Evolutionary conservation across 352 stramenopile genomes (phyloP).

Genomic region (Phytopythium kandeliae): DNA sequence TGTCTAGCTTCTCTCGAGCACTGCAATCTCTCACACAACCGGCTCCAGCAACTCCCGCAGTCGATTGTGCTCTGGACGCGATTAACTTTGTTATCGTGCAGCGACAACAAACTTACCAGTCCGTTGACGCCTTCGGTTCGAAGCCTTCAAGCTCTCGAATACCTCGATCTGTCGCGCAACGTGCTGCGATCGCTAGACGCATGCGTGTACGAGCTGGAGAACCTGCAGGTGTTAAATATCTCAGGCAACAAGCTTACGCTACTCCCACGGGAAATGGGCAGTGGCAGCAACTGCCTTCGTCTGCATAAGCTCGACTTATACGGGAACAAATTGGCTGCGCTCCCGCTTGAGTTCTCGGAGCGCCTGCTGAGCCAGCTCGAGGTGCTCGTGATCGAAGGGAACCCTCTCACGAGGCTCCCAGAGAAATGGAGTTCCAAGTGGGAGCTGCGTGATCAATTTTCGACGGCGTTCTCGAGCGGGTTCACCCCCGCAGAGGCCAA

Average conservation of each 20-base stretch:
- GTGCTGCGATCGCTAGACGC: conserved; percentile 34
- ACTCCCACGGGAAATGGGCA: conserved; percentile 34
- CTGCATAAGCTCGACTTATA: conserved; percentile 62
- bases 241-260: conserved; percentile 37
- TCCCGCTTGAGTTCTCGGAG: conserved; percentile 47
- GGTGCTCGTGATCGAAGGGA: conserved; percentile 46
- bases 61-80: conserved; percentile 43
- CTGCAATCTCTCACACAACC: conserved; percentile 54
- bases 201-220: conserved; percentile 39
- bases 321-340: conserved; percentile 43
- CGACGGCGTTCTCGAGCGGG: conserved; percentile 35
- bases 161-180: conserved; percentile 60
- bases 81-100: conserved; percentile 35
- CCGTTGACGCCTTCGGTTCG: conserved; percentile 29
- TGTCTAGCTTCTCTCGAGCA: conserved; percentile 31
- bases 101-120: conserved; percentile 38
- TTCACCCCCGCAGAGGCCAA: conserved; percentile 47
- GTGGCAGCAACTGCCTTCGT: conserved; percentile 10
- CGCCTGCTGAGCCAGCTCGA: conserved; percentile 46
- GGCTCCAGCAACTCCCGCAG: conserved; percentile 30
- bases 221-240: conserved; percentile 51
- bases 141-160: conserved; percentile 26
- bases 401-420: conserved; percentile 45
- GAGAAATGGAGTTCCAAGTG: conserved; percentile 65
- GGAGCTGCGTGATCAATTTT: conserved; percentile 48